Percentiles rank a stretch among this genome's conserved stretches.
Conservation (phyloP, 1,284 basidiomycete species). For the Wallemia mellicola region DNA sequence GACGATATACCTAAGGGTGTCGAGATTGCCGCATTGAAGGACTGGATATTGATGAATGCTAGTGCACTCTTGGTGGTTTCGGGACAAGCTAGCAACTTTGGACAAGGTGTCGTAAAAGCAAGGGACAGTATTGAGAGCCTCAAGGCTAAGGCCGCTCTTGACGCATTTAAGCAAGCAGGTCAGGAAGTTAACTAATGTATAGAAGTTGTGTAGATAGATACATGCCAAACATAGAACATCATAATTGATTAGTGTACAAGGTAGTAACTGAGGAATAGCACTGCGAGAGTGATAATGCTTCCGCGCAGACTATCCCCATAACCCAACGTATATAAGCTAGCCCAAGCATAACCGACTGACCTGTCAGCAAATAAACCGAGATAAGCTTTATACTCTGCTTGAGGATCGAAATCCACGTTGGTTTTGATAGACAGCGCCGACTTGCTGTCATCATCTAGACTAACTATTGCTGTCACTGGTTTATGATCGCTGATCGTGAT, state of each 20-base stretch:
- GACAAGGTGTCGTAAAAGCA: constrained; percentile 43
- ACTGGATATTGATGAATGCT: constrained; percentile 64
- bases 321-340: neutral
- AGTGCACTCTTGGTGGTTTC: constrained; percentile 52
- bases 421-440: neutral
- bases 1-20: neutral
- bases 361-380: neutral
- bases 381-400: neutral
- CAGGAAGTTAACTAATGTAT: constrained; percentile 8
- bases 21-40: constrained; percentile 27
- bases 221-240: neutral
- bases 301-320: neutral
- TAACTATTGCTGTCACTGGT: neutral
- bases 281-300: neutral
- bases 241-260: neutral
- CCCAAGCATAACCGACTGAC: neutral
- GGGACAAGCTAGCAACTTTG: constrained; percentile 34
- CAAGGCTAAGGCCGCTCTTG: constrained; percentile 39
- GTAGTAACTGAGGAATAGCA: neutral
- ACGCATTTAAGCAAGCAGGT: constrained; percentile 21
- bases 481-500: neutral
- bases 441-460: neutral
- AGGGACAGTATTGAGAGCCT: constrained; percentile 39
- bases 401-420: neutral
- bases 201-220: neutral